A percentile compares a stretch with the other conserved stretches of the same genome.
Conservation (phyloP, 2,329 filamentous ascomycete genomes). For the Diaporthe destruens region DNA sequence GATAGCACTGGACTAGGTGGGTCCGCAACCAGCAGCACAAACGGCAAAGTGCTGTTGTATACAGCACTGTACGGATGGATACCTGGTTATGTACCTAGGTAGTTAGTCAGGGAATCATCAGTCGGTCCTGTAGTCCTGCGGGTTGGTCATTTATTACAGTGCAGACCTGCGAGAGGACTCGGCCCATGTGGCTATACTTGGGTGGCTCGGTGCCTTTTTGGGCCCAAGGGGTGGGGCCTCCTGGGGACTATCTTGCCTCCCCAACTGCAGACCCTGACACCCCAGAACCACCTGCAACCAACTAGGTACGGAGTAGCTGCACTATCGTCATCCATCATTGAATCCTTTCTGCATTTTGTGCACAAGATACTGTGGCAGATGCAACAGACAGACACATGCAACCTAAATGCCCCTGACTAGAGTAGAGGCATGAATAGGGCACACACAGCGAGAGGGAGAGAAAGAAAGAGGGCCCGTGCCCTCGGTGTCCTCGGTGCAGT, state of each 20-base stretch:
- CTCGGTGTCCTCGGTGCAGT: neutral
- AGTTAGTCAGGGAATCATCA: neutral
- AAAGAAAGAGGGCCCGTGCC: neutral
- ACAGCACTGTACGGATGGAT: slow-evolving; percentile 22
- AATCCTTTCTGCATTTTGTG: slow-evolving; percentile 3
- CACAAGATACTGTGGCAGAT: neutral
- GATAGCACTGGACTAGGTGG: slow-evolving; percentile 39
- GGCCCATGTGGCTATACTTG: slow-evolving; percentile 30
- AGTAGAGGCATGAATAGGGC: neutral
- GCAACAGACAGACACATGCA: neutral
- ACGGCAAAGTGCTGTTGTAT: neutral
- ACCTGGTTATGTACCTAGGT: slow-evolving; percentile 11
- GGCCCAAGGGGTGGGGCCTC: slow-evolving; percentile 20
- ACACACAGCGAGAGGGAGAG: neutral
- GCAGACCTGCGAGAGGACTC: slow-evolving; percentile 4
- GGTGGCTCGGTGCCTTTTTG: neutral
- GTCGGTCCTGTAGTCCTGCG: neutral
- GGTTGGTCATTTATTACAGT: slow-evolving; percentile 26
- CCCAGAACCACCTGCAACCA: neutral
- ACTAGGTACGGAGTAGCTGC: neutral
- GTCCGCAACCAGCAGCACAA: slow-evolving; percentile 25
- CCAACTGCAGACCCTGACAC: neutral
- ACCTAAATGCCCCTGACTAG: neutral
- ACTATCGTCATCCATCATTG: slow-evolving; percentile 25
- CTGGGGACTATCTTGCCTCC: slow-evolving; percentile 19